A percentile compares a stretch with the other conserved stretches of the same genome.
phyloP scores from a whole-genome alignment of 495 filamentous ascomycete species.

The Chaetomium cochliodes region DNA sequence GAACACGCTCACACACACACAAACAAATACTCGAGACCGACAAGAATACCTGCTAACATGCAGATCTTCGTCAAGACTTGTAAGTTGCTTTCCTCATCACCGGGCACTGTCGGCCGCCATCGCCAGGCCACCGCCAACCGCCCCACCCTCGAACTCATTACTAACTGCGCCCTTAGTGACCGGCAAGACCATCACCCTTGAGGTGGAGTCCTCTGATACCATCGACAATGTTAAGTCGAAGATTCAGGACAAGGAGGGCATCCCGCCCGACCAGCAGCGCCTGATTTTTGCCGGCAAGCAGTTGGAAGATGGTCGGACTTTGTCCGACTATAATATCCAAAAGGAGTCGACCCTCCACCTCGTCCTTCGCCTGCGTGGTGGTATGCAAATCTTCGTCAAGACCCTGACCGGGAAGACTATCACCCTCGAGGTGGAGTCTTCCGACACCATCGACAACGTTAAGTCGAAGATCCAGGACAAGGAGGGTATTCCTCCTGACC shows the following conservation, averaged over 20 bases:
- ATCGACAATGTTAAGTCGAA: slow-evolving; percentile 99
- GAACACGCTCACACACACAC: slow-evolving; percentile 24
- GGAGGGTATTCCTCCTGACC: slow-evolving; percentile 92
- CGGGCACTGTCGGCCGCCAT: neutral
- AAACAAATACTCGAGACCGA: slow-evolving; percentile 25
- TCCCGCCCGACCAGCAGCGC: slow-evolving; percentile 96
- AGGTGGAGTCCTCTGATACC: slow-evolving; percentile 96
- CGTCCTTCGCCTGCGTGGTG: slow-evolving; percentile 95
- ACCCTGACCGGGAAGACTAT: slow-evolving; percentile 97
- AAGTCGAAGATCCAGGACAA: slow-evolving; percentile 82
- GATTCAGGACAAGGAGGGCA: slow-evolving; percentile 99
- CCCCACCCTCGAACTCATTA: neutral
- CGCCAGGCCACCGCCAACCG: neutral
- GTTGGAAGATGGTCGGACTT: slow-evolving; percentile 92
- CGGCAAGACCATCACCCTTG: slow-evolving; percentile 98
- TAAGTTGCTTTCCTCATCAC: slow-evolving; percentile 52
- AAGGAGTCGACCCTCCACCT: slow-evolving; percentile 96
- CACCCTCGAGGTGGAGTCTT: slow-evolving; percentile 95
- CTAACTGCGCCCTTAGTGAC: slow-evolving; percentile 61
- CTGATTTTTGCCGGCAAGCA: slow-evolving; percentile 99
- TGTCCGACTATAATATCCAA: slow-evolving; percentile 98
- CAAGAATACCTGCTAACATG: slow-evolving; percentile 54
- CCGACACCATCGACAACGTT: slow-evolving; percentile 95
- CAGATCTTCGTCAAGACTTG: slow-evolving; percentile 98
- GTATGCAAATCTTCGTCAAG: slow-evolving; percentile 96